Base-by-base conservation (phyloP, 306 rosid species). In the Citrullus amarus region DNA sequence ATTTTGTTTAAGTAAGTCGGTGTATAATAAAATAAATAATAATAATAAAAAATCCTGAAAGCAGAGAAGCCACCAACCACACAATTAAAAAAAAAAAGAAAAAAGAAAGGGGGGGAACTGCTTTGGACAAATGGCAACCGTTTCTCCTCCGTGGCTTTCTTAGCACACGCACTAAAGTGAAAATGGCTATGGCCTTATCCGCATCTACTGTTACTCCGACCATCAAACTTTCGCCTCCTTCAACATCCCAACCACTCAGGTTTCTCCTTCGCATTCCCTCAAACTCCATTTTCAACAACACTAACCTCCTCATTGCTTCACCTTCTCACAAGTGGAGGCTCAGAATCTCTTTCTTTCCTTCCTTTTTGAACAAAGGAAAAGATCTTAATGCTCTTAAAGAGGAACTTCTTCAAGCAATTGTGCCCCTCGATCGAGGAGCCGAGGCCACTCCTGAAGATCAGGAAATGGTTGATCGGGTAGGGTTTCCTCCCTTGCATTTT, bases 381-480 rank as follows among this genome's bases (percentile, higher is more conserved):
- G 90, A 91, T 72, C 85, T 89, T 17, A 65, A 79, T 13, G 50
- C 80, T 74, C 81, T 93, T 70, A 93, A 91, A 82, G 87, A 93
- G 66, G 90, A 93, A 81, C 96, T 93, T 80, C 91, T 93, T 20
- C 84, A 84, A 13, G 93, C 92, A 80, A 89, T 93, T 88, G 86
- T 85, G 8, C 79, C 87, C 0, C 92, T 93, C 38, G 98, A 93
- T 87, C 88, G 96, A 54, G 98, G 98, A 3, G 96, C 98, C n/a
- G 91, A 88, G 41, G 97, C 98, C 74, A 79, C 97, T 56, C 82
- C 86, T 4, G 86, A 91, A 73, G 98, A 93, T 54, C 97, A 90
- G 83, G 83, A 82, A 82, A 81, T 20, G 0, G 82, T 91, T 83
- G 93, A 93, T 86, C 85, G 90, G 93, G 98, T 88, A 1, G 5